Percentiles rank a stretch among this genome's conserved stretches.
Conservation (phyloP, 352 stramenopile genomes). For the Phytophthora lateralis region DNA sequence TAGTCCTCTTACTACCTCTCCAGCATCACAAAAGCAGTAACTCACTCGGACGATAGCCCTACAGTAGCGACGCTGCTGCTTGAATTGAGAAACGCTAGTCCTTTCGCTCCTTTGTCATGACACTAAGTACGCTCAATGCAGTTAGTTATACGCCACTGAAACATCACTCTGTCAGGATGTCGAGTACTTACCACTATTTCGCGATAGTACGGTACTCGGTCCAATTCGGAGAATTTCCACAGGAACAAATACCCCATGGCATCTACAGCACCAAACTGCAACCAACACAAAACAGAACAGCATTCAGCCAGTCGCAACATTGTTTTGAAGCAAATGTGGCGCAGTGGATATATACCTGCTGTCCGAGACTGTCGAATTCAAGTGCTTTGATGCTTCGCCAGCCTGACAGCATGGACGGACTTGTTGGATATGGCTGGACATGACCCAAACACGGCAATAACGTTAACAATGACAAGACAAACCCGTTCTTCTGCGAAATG, state of each 20-base stretch:
- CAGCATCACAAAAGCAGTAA: slow-evolving; percentile 9
- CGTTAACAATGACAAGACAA: slow-evolving; percentile 1
- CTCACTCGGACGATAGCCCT: slow-evolving; percentile 77
- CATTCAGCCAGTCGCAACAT: neutral
- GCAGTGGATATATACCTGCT: slow-evolving; percentile 51
- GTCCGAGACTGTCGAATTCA: slow-evolving; percentile 77
- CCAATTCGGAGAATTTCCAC: slow-evolving; percentile 84
- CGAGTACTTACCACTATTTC: slow-evolving; percentile 58
- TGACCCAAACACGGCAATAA: slow-evolving; percentile 1
- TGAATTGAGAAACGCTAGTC: slow-evolving; percentile 82
- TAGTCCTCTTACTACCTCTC: slow-evolving; percentile 7
- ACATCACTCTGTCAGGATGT: neutral
- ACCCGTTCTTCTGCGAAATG: neutral
- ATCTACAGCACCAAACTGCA: slow-evolving; percentile 82
- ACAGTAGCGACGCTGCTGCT: slow-evolving; percentile 76
- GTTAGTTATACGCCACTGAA: slow-evolving; percentile 6
- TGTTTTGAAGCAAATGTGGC: neutral
- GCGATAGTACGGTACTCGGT: slow-evolving; percentile 69
- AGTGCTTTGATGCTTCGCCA: slow-evolving; percentile 76
- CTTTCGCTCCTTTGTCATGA: slow-evolving; percentile 86
- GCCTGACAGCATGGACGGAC: slow-evolving; percentile 57
- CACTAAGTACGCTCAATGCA: slow-evolving; percentile 42
- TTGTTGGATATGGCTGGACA: slow-evolving; percentile 61
- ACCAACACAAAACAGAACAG: slow-evolving; percentile 1
- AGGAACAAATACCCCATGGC: slow-evolving; percentile 67